Conservation (phyloP, 1,284 basidiomycete species). For the Cutaneotrichosporon dermatis region DNA sequence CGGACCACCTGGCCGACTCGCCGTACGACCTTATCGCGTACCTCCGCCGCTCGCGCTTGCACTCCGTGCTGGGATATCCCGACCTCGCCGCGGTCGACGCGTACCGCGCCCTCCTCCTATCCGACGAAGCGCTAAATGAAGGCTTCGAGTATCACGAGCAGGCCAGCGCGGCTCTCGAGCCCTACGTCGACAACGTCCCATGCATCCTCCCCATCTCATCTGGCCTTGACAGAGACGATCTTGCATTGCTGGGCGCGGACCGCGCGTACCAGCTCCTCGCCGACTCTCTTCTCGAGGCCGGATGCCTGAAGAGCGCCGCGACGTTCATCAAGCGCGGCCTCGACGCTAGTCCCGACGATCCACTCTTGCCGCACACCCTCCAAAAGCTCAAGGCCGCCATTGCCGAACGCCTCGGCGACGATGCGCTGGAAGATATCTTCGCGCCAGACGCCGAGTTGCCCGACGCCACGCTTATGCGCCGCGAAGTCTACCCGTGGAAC, state of each 20-base stretch:
- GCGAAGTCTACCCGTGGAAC: constrained; percentile 19
- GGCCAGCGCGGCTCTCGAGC: constrained; percentile 5
- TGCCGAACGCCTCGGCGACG: background rate
- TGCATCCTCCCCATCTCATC: no score
- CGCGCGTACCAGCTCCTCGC: constrained; percentile 13
- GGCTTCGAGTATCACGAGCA: constrained; percentile 14
- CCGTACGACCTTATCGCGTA: constrained; percentile 13
- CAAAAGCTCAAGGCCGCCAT: background rate
- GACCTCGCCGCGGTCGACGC: constrained; percentile 17
- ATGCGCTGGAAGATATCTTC: background rate
- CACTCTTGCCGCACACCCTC: background rate
- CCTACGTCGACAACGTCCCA: background rate
- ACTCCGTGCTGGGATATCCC: constrained; percentile 8
- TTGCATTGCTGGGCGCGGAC: no score
- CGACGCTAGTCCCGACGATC: constrained; percentile 1
- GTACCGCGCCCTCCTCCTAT: constrained; percentile 16
- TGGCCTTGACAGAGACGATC: no score
- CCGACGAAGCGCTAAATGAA: constrained; percentile 10
- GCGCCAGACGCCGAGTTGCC: constrained; percentile 7
- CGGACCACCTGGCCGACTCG: constrained; percentile 1
- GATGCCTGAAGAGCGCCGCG: constrained; percentile 11
- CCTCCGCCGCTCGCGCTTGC: constrained; percentile 4
- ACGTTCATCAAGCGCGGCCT: constrained; percentile 13
- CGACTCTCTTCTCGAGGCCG: constrained; percentile 2
- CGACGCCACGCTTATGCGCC: constrained; percentile 6